phyloP scores from a whole-genome alignment of 202 grass and related monocot genomes.

The Schoenoplectus triqueter region DNA sequence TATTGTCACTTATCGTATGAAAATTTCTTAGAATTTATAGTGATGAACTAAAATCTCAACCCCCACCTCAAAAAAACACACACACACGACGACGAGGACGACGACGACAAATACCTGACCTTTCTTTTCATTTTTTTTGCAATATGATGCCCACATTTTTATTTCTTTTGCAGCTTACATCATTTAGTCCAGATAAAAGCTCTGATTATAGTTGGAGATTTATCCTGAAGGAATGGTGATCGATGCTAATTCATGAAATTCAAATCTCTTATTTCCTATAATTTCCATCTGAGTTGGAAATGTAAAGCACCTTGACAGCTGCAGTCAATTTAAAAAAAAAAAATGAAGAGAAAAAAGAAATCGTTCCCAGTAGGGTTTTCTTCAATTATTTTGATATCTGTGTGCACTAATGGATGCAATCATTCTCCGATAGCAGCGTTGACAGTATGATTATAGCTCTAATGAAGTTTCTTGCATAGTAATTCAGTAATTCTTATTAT shows the following conservation, averaged over 20 bases:
- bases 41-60: not conserved
- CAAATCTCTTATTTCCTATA: constrained; percentile 38
- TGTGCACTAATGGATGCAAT: not conserved
- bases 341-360: too few species aligned
- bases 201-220: constrained; percentile 75
- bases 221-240: constrained; percentile 69
- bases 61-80: too few species aligned
- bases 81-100: too few species aligned
- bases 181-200: constrained; percentile 83
- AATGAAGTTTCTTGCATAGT: not conserved
- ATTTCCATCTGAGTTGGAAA: constrained; percentile 25
- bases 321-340: too few species aligned
- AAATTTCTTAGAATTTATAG: not conserved
- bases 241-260: constrained; percentile 88
- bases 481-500: constrained; percentile 8
- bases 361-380: not conserved
- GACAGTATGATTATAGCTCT: not conserved
- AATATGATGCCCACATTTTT: not conserved
- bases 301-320: too few species aligned
- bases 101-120: too few species aligned
- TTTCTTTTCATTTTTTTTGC: too few species aligned
- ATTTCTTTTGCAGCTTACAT: constrained; percentile 66
- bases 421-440: not conserved
- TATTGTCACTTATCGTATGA: too few species aligned
- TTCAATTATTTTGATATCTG: not conserved